Conservation (phyloP, 257 asterid genomes). For the Solanum medicagineum region DNA sequence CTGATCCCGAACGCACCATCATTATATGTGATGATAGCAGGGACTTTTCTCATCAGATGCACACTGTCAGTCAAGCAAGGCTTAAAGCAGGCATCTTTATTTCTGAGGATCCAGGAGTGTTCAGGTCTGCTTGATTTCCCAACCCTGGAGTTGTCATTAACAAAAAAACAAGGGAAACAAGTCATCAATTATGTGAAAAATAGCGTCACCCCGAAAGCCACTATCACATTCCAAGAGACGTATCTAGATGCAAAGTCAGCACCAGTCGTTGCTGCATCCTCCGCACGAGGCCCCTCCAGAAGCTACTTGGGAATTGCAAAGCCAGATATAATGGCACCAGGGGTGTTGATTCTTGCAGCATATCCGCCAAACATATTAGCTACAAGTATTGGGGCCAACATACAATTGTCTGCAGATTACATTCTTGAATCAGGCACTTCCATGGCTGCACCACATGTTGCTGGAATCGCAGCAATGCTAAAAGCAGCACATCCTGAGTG, state of each 20-base stretch:
- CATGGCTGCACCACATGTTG: slow-evolving; percentile 3
- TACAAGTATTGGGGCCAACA: not conserved
- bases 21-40: not conserved
- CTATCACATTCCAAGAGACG: not conserved
- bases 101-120: not conserved
- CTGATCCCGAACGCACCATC: not conserved
- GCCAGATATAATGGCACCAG: not conserved
- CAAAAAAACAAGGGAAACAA: not conserved
- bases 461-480: slow-evolving; percentile 4
- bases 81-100: not conserved
- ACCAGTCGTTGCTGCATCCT: not conserved
- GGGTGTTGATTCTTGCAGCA: slow-evolving; percentile 2
- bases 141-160: not conserved
- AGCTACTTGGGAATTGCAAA: not conserved
- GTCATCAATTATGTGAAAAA: not conserved
- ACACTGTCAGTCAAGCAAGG: not conserved
- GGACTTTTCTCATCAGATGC: not conserved
- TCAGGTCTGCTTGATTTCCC: not conserved
- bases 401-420: not conserved
- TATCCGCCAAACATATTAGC: not conserved
- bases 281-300: not conserved
- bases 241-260: not conserved
- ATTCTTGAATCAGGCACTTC: not conserved
- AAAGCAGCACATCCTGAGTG: not conserved
- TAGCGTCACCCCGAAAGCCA: not conserved